phyloP scores from a whole-genome alignment of 2,329 filamentous ascomycete genomes.

The Botryotinia narcissicola region DNA sequence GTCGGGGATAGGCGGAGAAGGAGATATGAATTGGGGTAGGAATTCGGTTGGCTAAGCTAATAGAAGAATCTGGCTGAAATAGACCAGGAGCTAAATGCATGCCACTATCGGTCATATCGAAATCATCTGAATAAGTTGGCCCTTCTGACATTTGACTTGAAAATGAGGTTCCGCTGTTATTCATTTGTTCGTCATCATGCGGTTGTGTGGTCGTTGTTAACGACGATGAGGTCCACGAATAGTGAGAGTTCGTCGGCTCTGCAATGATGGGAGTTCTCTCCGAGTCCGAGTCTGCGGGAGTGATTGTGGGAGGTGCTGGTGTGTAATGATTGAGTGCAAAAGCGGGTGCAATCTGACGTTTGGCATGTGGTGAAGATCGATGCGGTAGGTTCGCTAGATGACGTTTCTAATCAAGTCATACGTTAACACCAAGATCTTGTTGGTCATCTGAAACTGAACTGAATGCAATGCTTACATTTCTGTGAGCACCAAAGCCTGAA shows the following conservation, averaged over 20 bases:
- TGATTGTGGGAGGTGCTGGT: conserved; percentile 36
- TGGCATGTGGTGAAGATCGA: conserved; percentile 31
- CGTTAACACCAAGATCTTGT: conserved; percentile 10
- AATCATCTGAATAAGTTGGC: conserved; percentile 34
- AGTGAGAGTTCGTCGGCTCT: conserved; percentile 29
- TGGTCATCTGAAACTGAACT: neutral
- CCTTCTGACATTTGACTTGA: conserved; percentile 33
- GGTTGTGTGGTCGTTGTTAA: conserved; percentile 28
- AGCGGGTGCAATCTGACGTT: conserved; percentile 26
- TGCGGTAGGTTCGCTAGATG: conserved; percentile 35
- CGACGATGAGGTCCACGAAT: conserved; percentile 33
- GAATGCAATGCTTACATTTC: conserved; percentile 29
- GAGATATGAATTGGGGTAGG: conserved; percentile 40
- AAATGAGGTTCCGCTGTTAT: conserved; percentile 25
- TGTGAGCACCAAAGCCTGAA: conserved; percentile 37
- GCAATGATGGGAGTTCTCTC: conserved; percentile 29
- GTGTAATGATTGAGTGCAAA: conserved; percentile 27
- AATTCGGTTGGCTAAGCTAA: conserved; percentile 34
- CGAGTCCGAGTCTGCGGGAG: conserved; percentile 36
- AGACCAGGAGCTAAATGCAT: conserved; percentile 35
- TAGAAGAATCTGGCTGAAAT: conserved; percentile 35
- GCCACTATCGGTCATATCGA: conserved; percentile 37
- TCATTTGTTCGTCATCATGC: conserved; percentile 24
- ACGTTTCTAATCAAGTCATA: conserved; percentile 34
- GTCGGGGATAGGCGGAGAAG: conserved; percentile 30